These are phyloP conservation scores for Aspergillus novofumigatus DNA, from an alignment of 2,329 filamentous ascomycete species.

Conservation along the genomic window DNA sequence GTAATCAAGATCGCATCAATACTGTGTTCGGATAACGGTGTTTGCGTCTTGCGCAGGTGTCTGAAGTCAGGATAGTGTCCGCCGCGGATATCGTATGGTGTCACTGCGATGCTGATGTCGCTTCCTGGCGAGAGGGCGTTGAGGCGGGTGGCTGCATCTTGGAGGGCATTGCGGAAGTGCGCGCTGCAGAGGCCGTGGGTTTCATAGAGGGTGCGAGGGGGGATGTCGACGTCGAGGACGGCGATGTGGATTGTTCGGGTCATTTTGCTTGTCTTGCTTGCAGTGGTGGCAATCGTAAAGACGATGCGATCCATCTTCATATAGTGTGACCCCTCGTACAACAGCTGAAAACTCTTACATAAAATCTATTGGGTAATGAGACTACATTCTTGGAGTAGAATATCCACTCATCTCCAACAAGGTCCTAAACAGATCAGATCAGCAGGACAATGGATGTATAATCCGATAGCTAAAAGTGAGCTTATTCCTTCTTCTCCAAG, in stretches of 20 bases:
- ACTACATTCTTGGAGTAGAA: background rate
- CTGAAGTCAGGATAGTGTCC: slow-evolving; percentile 22
- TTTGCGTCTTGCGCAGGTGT: background rate
- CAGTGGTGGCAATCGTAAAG: background rate
- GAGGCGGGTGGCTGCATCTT: slow-evolving; percentile 18
- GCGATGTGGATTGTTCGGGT: slow-evolving; percentile 22
- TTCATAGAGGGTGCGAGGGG: slow-evolving; percentile 21
- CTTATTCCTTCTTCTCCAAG: background rate
- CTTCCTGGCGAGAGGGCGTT: slow-evolving; percentile 14
- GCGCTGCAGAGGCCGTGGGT: slow-evolving; percentile 23
- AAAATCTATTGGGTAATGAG: background rate
- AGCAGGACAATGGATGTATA: background rate
- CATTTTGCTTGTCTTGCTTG: slow-evolving; percentile 6
- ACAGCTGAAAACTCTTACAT: background rate
- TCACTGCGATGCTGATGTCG: slow-evolving; percentile 17
- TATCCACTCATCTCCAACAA: background rate
- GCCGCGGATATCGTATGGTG: slow-evolving; percentile 22
- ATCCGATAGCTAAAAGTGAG: background rate
- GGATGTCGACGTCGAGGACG: slow-evolving; percentile 24
- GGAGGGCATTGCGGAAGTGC: slow-evolving; percentile 22
- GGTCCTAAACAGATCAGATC: background rate
- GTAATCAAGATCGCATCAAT: slow-evolving; percentile 31
- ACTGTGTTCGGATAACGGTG: background rate
- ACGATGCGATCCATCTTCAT: background rate
- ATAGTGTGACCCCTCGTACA: background rate